Evolutionary conservation across 106 monocot genomes (phyloP), one percentile per base, ranked within the genome.

Genomic region (Acorus calamus): DNA sequence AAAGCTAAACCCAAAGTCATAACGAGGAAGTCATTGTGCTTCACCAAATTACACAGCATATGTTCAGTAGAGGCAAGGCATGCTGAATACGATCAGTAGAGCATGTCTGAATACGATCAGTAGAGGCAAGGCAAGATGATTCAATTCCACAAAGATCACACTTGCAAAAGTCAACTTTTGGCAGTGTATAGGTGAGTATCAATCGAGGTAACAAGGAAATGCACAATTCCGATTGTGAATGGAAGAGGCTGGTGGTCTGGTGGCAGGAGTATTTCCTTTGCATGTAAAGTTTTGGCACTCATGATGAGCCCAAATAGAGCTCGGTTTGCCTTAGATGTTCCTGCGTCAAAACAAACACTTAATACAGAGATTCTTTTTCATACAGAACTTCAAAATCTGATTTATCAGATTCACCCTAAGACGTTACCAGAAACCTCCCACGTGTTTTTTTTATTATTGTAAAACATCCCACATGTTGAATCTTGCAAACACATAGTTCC

Each of bases 261-360:
- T 82, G 59, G 75, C 79, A 82, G 61, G 69, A 61, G 77, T 60
- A 73, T 85, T 77, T 79, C 69, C 77, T 68, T 65, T 57, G 61
- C 71, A 83, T 59, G 62, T 45, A 73, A 69, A 69, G 66, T 62
- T 77, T 74, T 74, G 73, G 81, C 79, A 78, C 71, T 62, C 68
- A 79, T 79, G 73, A 66, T 54, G 75, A 83, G 78, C 88, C 76
- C 71, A 74, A 67, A 72, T 63, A 75, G 81, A 84, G 78, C 71
- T 79, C 70, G 49, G 47, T 59, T 75, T 73, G 69, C 69, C 48
- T 81, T 81, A 84, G 57, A 59, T 69, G 76, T 73, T 84, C 88
- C 84, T 89, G 84, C 79, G 81, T 74, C 74, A 89, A 84, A 89
- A 79, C 76, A 89, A 89, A 83, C 68, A 76, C 79, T 83, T 83